Base-by-base conservation (phyloP, 2,329 filamentous ascomycete genomes). In the Aspergillus alliaceus region DNA sequence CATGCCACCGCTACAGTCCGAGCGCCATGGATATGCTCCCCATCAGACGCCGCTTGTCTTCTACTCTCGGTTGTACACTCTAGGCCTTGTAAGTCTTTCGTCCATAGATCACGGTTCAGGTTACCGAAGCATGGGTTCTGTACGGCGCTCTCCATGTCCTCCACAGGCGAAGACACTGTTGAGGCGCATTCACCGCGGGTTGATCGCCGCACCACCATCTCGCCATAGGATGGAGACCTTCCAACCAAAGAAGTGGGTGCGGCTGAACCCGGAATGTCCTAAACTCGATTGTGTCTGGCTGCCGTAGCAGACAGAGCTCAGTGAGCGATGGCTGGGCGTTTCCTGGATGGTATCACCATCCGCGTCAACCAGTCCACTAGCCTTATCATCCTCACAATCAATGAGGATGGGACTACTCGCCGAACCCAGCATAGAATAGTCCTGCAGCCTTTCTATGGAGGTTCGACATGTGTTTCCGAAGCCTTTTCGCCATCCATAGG, bases 11-110 rank as follows among this genome's bases (percentile, higher is more conserved):
- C 8, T 35, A 35, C 32, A 7, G 2, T n/a, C 15, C 3, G 32
- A 35, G 15, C 32, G 32, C 32, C 32, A 35, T 35, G 32, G 32
- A n/a, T 35, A n/a, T 35, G 32, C 6, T 35, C 32, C 6, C 15
- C 32, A 3, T 35, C 32, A n/a, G 32, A 35, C 32, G 32, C 32
- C 32, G 0, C 32, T 35, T 35, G 1, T n/a, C 32, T 15, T 35
- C 6, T 2, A 8, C 15, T 35, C 32, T 35, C 32, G 1, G 1
- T 1, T 35, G 32, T 0, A n/a, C 0, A 1, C 32, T 1, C 32
- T n/a, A 35, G 15, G 1, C 6, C 6, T 35, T n/a, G 15, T 35
- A 1, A 35, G 32, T 2, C n/a, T n/a, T 35, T 35, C 1, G 32
- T 35, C 32, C 32, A 34, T 34, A 35, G 32, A 35, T 5, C 32